These are phyloP conservation scores for Rhizomucor pusillus DNA, from an alignment of 371 early-diverging fungal species.

Conservation along the genomic window DNA sequence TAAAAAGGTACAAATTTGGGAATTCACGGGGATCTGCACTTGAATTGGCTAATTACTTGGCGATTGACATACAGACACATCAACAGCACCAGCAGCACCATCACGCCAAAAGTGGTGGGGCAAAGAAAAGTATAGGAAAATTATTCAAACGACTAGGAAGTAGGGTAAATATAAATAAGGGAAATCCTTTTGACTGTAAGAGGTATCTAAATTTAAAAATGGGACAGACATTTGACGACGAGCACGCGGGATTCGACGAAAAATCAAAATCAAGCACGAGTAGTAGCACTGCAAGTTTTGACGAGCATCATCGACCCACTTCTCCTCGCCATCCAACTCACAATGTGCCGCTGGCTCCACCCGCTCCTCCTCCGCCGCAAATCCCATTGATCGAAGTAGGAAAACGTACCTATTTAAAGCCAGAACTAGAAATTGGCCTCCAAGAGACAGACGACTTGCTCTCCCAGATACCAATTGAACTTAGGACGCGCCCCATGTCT, in stretches of 20 bases:
- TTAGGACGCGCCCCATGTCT: neutral
- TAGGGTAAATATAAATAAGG: neutral
- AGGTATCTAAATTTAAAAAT: neutral
- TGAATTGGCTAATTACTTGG: no score
- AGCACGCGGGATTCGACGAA: neutral
- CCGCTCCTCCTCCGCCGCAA: conserved; percentile 12
- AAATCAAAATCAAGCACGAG: neutral
- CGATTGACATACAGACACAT: no score
- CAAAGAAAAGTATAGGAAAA: neutral
- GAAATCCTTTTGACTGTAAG: neutral
- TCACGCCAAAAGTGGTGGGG: neutral
- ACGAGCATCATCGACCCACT: neutral
- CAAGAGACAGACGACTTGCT: conserved; percentile 1
- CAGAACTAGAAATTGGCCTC: neutral
- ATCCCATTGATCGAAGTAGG: conserved; percentile 7
- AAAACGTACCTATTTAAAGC: conserved; percentile 5
- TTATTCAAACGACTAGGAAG: neutral
- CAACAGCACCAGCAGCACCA: no score
- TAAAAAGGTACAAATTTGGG: no score
- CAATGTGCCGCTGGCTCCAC: conserved; percentile 24
- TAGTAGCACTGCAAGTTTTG: neutral
- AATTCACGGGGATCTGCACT: no score
- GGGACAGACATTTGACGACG: neutral
- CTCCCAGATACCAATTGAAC: neutral
- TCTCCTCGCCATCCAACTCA: conserved; percentile 10